Evolutionary conservation across 225 moss, liverwort and hornwort species (phyloP).

Genomic region (Lunularia cruciata): DNA sequence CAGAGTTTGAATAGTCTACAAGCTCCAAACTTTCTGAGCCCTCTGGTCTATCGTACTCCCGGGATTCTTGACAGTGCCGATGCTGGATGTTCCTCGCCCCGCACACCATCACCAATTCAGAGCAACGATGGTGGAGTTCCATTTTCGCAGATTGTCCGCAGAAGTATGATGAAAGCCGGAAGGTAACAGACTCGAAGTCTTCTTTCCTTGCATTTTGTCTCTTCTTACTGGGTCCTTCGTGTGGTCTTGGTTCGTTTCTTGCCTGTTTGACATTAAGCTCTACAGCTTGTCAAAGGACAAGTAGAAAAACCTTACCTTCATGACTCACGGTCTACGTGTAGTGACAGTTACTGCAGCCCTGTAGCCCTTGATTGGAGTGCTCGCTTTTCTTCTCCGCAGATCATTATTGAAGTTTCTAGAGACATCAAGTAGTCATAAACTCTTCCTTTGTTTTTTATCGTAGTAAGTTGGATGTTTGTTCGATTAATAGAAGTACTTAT

Average conservation of each 20-base stretch:
- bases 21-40: conserved; percentile 56
- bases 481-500: background rate
- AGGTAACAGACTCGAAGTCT: conserved; percentile 36
- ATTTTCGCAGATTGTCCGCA: conserved; percentile 59
- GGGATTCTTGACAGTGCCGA: conserved; percentile 18
- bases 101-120: conserved; percentile 79
- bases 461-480: too few species aligned
- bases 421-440: too few species aligned
- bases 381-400: too few species aligned
- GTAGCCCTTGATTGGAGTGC: too few species aligned
- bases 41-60: conserved; percentile 42
- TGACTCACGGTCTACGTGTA: too few species aligned
- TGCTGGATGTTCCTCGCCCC: conserved; percentile 49
- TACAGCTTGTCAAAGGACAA: too few species aligned
- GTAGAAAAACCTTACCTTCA: too few species aligned
- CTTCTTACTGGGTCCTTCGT: background rate
- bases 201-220: background rate
- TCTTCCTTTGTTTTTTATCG: too few species aligned
- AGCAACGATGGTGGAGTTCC: conserved; percentile 42
- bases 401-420: too few species aligned
- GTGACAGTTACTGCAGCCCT: too few species aligned
- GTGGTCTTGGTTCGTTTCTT: background rate
- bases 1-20: conserved; percentile 56
- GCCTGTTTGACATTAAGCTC: too few species aligned
- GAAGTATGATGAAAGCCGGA: conserved; percentile 57